These are phyloP conservation scores for Umbelopsis sp. DNA, from an alignment of 192 early-diverging fungal genomes.

Conservation along the genomic window DNA sequence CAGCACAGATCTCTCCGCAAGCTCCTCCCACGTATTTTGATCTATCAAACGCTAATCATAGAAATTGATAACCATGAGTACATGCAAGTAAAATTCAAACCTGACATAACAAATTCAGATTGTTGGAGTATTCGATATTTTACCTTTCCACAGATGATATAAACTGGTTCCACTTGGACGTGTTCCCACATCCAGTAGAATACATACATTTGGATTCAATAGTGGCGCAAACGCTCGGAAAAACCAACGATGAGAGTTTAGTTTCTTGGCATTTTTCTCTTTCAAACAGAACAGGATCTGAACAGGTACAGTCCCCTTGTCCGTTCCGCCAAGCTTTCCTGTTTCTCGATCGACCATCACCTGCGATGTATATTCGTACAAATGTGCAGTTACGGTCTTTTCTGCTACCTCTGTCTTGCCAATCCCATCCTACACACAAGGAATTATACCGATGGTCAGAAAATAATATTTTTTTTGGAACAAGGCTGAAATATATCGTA, in stretches of 20 bases:
- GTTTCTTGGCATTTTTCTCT: conserved; percentile 90
- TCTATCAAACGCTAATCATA: conserved; percentile 70
- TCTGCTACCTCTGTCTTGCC: conserved; percentile 70
- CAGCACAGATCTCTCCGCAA: conserved; percentile 91
- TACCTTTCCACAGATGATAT: conserved; percentile 86
- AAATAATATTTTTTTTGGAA: too few species aligned
- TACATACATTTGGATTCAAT: conserved; percentile 82
- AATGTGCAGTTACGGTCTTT: conserved; percentile 73
- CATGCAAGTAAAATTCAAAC: too few species aligned
- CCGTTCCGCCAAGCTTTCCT: conserved; percentile 57
- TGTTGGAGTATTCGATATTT: background rate
- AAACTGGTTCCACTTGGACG: conserved; percentile 80
- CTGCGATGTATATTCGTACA: conserved; percentile 93
- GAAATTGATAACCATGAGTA: background rate
- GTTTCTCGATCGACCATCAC: conserved; percentile 63
- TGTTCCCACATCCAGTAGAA: conserved; percentile 92
- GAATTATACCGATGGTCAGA: background rate
- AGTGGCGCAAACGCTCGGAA: conserved; percentile 89
- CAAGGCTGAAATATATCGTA: conserved; percentile 33
- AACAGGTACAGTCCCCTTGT: conserved; percentile 76
- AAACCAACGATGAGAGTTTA: conserved; percentile 97
- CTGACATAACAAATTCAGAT: too few species aligned
- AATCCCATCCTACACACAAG: conserved; percentile 50
- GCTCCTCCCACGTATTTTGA: conserved; percentile 83
- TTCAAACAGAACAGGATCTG: conserved; percentile 95